phyloP scores from a whole-genome alignment of 164 flowering plant species.

The Magnolia changhungtana region DNA sequence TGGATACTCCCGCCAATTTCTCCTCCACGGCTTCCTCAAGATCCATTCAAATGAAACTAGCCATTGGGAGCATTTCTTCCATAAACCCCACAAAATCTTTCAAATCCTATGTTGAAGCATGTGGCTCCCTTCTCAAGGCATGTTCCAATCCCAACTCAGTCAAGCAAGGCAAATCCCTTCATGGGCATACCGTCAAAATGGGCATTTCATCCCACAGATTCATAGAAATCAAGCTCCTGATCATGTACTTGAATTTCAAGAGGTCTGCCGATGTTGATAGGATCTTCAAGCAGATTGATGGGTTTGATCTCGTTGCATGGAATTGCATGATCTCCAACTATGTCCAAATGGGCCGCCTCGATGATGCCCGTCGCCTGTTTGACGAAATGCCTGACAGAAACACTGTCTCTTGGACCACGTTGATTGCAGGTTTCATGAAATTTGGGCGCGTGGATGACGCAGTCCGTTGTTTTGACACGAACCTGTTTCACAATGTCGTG shows the following conservation, averaged over 20 bases:
- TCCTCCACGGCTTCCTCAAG: not conserved
- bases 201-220: conserved; percentile 28
- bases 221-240: conserved; percentile 20
- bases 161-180: conserved; percentile 35
- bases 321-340: conserved; percentile 19
- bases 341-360: conserved; percentile 6
- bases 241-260: conserved; percentile 27
- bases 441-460: conserved; percentile 28
- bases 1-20: not conserved
- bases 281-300: conserved; percentile 15
- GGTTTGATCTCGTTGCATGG: conserved; percentile 27
- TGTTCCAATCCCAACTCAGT: conserved; percentile 25
- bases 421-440: conserved; percentile 25
- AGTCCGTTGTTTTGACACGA: conserved; percentile 12
- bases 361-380: conserved; percentile 18
- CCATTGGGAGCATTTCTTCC: conserved; percentile 22
- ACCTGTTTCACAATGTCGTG: conserved; percentile 25
- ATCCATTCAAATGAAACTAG: conserved; percentile 6
- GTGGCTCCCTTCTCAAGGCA: conserved; percentile 27
- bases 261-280: conserved; percentile 15
- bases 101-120: conserved; percentile 25
- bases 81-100: conserved; percentile 27
- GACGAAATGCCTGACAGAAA: conserved; percentile 49
- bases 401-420: conserved; percentile 16
- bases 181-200: conserved; percentile 45